A percentile compares a stretch with the other conserved stretches of the same genome.
phyloP scores from a whole-genome alignment of 352 stramenopile species.

The Pythium insidiosum region DNA sequence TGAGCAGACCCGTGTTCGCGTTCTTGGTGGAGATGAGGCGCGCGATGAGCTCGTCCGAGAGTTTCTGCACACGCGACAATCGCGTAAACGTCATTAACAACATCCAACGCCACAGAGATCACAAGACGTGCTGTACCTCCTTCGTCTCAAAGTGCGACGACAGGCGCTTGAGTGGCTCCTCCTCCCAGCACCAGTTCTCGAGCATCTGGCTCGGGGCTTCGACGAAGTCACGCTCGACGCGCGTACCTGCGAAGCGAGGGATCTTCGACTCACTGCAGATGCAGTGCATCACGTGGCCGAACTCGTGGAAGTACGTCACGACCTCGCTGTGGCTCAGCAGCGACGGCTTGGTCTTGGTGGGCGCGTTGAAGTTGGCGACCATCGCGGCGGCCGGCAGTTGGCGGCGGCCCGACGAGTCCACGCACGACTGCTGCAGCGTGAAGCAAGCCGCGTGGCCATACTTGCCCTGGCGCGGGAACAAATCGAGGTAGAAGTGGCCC shows the following conservation, averaged over 20 bases:
- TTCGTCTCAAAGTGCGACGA: slow-evolving; percentile 81
- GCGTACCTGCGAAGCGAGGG: slow-evolving; percentile 63
- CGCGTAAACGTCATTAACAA: neutral
- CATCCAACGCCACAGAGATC: neutral
- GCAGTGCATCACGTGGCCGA: slow-evolving; percentile 91
- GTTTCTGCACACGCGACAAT: slow-evolving; percentile 42
- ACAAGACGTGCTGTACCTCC: slow-evolving; percentile 17
- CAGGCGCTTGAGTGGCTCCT: slow-evolving; percentile 72
- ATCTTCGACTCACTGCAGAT: slow-evolving; percentile 80
- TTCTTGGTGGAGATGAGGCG: slow-evolving; percentile 85
- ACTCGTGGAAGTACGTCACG: slow-evolving; percentile 98
- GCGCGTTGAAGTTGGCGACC: slow-evolving; percentile 86
- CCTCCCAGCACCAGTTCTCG: slow-evolving; percentile 89
- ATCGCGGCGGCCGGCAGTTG: slow-evolving; percentile 77
- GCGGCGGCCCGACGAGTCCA: slow-evolving; percentile 46
- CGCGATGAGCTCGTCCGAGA: slow-evolving; percentile 76
- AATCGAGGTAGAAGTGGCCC: slow-evolving; percentile 85
- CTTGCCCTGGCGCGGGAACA: slow-evolving; percentile 82
- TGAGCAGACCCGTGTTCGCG: slow-evolving; percentile 68
- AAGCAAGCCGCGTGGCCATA: slow-evolving; percentile 88
- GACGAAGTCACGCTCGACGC: slow-evolving; percentile 84
- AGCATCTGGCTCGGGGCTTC: slow-evolving; percentile 90
- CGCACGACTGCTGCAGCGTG: slow-evolving; percentile 75
- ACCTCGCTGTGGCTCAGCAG: slow-evolving; percentile 80
- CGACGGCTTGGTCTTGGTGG: slow-evolving; percentile 70